Conservation (phyloP, 495 filamentous ascomycete genomes). For the Aspergillus homomorphus region DNA sequence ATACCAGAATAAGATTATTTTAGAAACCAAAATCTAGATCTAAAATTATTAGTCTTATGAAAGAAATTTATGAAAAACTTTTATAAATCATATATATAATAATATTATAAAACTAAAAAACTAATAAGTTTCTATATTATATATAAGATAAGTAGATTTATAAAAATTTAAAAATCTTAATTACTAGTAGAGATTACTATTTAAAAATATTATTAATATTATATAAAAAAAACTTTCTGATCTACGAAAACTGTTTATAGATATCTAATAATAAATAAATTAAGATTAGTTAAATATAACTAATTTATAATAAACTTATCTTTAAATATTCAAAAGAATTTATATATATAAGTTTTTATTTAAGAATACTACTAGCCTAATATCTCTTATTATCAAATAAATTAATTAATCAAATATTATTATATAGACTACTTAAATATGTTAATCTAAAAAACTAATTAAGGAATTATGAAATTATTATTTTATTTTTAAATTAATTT, state of each 20-base stretch:
- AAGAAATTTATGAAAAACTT: background rate
- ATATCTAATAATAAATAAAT: background rate
- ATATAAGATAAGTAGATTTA: background rate
- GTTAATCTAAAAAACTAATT: background rate
- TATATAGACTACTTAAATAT: background rate
- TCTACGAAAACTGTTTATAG: background rate
- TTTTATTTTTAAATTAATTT: background rate
- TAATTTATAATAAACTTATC: background rate
- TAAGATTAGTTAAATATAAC: background rate
- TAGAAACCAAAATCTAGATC: constrained; percentile 2
- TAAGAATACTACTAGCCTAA: constrained; percentile 2
- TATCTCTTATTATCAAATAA: background rate
- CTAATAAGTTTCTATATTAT: background rate
- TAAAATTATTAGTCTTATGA: background rate
- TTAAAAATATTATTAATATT: background rate
- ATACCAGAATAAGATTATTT: background rate
- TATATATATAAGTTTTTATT: constrained; percentile 1
- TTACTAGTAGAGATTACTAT: background rate
- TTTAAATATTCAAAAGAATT: background rate
- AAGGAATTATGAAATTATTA: background rate
- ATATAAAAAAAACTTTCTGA: background rate
- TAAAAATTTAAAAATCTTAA: constrained; percentile 1
- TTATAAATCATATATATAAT: background rate
- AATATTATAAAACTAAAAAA: background rate
- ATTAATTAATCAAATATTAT: background rate